Base-by-base conservation (phyloP, 345 rosid genomes). In the Raphanus raphanistrum region DNA sequence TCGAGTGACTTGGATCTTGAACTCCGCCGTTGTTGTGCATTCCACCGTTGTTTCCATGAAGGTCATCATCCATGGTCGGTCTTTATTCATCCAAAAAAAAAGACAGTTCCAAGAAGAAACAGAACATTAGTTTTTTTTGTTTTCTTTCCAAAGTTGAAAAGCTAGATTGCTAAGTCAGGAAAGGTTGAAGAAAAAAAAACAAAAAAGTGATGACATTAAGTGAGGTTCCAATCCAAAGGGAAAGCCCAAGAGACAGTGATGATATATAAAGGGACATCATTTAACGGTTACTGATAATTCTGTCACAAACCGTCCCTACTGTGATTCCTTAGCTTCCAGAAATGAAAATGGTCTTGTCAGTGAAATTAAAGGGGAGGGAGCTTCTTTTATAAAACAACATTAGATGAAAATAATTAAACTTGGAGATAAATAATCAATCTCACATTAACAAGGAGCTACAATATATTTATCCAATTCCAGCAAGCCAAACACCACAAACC, bases 11-110 rank as follows among this genome's bases (percentile, higher is more conserved):
- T 8, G 81, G 66, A 64, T 85, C 83, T 68, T 81, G 84, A 31
- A 71, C 77, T 63, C 71, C 86, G 10, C 68, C 75, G 12, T 66
- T 73, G 72, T 75, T 78, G 75, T 85, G 86, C 85, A 85, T 72
- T n/a, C 81, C 50, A 32, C 38, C 79, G 63, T 85, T 69, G 63
- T 60, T 82, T 62, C 84, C 87, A 73, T 71, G 83, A 55, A 80
- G 81, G 8, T 67, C 86, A 50, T 85, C 82, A 43, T 86, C 82
- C 90, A 89, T 87, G 61, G 69, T 79, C 76, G 45, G 13, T 35
- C 9, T 50, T 36, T 82, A 9, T 48, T 17, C 63, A 79, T 6
- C 15, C 63, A 62, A 3, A 67, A 3, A 50, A 41, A 66, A 26
- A 21, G 21, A 21, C 21, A 21, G 1, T 78, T 26, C 69, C 68